Percentiles rank a stretch among this genome's conserved stretches.
These are phyloP conservation scores for Kluyveromyces dobzhanskii DNA, from an alignment of 805 yeast genomes.

Conservation along the genomic window DNA sequence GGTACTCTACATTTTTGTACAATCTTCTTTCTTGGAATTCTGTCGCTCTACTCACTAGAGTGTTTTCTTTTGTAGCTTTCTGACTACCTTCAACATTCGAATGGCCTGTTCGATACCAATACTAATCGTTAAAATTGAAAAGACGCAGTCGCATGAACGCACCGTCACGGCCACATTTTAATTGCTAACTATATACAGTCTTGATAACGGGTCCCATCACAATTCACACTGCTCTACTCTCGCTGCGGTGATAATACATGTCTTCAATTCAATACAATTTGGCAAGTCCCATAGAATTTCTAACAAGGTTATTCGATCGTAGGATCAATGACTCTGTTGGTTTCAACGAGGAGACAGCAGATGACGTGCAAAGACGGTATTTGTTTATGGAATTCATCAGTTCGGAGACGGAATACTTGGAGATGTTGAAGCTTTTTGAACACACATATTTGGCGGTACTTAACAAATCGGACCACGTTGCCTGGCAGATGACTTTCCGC, in stretches of 20 bases:
- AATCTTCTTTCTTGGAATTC: too few relatives aligned
- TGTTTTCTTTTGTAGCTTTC: too few relatives aligned
- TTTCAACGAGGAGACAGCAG: background rate
- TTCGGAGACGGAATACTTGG: slow-evolving; percentile 3
- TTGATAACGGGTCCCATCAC: too few relatives aligned
- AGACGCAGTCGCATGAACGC: too few relatives aligned
- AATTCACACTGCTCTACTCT: too few relatives aligned
- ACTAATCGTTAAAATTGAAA: too few relatives aligned
- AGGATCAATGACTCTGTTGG: slow-evolving; percentile 2
- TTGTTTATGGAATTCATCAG: slow-evolving; percentile 5
- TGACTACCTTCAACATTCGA: too few relatives aligned
- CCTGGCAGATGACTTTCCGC: slow-evolving; percentile 2
- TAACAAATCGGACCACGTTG: slow-evolving; percentile 1
- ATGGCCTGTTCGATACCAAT: too few relatives aligned
- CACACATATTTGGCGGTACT: slow-evolving; percentile 2
- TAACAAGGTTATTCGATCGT: slow-evolving; percentile 1
- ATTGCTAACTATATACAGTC: too few relatives aligned
- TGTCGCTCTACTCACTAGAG: too few relatives aligned
- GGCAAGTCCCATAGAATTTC: slow-evolving; percentile 3
- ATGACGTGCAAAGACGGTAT: background rate
- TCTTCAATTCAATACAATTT: background rate
- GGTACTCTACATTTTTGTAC: too few relatives aligned
- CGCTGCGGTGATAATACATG: background rate
- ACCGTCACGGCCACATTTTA: too few relatives aligned
- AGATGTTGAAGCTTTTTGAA: slow-evolving; percentile 2